Percentiles rank a stretch among this genome's conserved stretches.
These are phyloP conservation scores for Neurospora tetrasperma DNA, from an alignment of 495 filamentous ascomycete genomes.

Conservation along the genomic window DNA sequence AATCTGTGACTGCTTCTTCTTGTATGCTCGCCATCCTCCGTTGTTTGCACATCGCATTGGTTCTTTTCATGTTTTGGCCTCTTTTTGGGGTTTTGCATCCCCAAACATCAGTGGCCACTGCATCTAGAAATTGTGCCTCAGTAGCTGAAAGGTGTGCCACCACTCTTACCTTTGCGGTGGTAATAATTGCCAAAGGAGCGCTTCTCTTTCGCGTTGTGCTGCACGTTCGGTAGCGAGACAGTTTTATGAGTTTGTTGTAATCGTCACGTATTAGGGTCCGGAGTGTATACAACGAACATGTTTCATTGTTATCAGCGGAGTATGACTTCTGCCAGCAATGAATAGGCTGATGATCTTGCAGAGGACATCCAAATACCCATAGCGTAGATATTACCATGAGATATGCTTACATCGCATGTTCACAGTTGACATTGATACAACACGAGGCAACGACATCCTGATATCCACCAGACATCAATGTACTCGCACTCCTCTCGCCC, in stretches of 20 bases:
- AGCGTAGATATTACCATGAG: neutral
- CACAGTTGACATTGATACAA: neutral
- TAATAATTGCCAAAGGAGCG: neutral
- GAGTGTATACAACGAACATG: neutral
- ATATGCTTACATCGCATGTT: neutral
- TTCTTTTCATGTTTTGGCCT: neutral
- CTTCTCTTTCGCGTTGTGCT: neutral
- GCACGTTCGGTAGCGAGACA: neutral
- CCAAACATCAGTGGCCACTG: neutral
- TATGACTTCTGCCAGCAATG: neutral
- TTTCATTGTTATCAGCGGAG: neutral
- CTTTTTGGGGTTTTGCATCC: neutral
- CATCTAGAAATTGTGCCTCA: neutral
- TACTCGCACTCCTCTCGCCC: too few relatives aligned
- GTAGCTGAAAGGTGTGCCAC: neutral
- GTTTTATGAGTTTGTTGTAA: neutral
- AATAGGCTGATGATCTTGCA: neutral
- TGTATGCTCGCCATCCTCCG: neutral
- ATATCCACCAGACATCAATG: too few relatives aligned
- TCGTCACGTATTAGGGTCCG: neutral
- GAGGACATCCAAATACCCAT: neutral
- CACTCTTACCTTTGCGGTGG: neutral
- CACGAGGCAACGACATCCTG: too few relatives aligned
- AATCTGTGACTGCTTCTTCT: neutral
- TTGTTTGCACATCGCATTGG: neutral